Percentiles rank a stretch among this genome's conserved stretches.
phyloP scores from a whole-genome alignment of 108 stramenopile species.

The Skeletonema tropicum region DNA sequence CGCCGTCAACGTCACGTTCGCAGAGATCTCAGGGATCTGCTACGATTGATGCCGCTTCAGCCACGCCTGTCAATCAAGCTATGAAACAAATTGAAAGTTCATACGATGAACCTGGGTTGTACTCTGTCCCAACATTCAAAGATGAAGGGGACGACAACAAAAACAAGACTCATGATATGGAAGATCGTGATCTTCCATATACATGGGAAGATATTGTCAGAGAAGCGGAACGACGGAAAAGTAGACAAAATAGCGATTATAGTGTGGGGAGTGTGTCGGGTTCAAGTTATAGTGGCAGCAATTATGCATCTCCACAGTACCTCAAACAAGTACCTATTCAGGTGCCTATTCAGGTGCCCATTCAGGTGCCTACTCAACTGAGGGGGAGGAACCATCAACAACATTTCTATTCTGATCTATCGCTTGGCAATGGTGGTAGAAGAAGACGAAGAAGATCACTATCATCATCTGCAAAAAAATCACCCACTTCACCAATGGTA shows the following conservation, averaged over 20 bases:
- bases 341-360: too few relatives aligned
- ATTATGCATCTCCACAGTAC: not conserved
- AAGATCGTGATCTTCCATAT: not conserved
- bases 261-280: not conserved
- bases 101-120: slow-evolving; percentile 13
- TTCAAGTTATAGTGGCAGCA: not conserved
- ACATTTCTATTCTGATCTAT: not conserved
- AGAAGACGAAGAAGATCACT: not conserved
- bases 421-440: not conserved
- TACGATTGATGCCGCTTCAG: not conserved
- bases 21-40: not conserved
- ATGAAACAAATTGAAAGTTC: not conserved
- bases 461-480: not conserved
- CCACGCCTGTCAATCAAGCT: not conserved
- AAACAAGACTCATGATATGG: too few relatives aligned
- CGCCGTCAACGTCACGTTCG: not conserved
- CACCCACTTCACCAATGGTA: not conserved
- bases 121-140: slow-evolving; percentile 23
- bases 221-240: not conserved
- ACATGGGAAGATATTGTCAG: not conserved
- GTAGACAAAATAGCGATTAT: not conserved
- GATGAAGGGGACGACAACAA: not conserved
- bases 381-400: not conserved
- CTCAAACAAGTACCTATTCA: not conserved
- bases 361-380: too few relatives aligned